A percentile compares a stretch with the other conserved stretches of the same genome.
phyloP scores from a whole-genome alignment of 2,329 filamentous ascomycete species.

The Exophiala sp. region DNA sequence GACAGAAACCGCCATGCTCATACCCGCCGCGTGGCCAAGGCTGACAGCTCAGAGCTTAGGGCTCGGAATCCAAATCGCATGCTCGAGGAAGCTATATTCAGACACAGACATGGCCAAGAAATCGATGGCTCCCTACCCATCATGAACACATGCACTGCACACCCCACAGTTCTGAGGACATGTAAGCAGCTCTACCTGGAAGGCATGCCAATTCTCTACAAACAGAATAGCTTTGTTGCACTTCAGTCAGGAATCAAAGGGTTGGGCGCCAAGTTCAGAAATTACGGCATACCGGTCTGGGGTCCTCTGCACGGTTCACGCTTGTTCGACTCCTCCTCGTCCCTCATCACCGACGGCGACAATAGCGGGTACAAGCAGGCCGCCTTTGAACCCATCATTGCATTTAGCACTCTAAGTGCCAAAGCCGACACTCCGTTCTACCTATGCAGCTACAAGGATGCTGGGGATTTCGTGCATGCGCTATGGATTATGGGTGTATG shows the following conservation, averaged over 20 bases:
- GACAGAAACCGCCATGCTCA: conserved; percentile 20
- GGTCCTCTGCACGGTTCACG: conserved; percentile 14
- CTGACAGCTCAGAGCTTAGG: conserved; percentile 13
- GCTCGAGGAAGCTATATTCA: conserved; percentile 23
- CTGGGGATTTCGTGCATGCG: conserved; percentile 18
- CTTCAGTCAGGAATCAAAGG: conserved; percentile 22
- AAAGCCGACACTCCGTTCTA: conserved; percentile 18
- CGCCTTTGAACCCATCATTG: conserved; percentile 18
- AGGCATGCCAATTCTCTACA: conserved; percentile 16
- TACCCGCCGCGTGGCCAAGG: conserved; percentile 15
- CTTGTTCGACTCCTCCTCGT: background rate
- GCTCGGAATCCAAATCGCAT: conserved; percentile 16
- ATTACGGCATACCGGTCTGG: conserved; percentile 22
- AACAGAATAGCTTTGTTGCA: conserved; percentile 21
- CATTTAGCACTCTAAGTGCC: conserved; percentile 15
- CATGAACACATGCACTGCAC: conserved; percentile 15
- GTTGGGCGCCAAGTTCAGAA: conserved; percentile 19
- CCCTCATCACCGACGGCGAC: background rate
- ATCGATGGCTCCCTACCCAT: conserved; percentile 20
- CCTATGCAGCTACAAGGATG: conserved; percentile 19
- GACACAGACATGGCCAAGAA: conserved; percentile 20
- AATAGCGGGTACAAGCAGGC: background rate
- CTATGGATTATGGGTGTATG: conserved; percentile 24
- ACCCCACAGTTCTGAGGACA: conserved; percentile 17
- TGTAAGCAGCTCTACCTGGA: conserved; percentile 19